Conservation (phyloP, 306 rosid species). For the Trifolium dubium region DNA sequence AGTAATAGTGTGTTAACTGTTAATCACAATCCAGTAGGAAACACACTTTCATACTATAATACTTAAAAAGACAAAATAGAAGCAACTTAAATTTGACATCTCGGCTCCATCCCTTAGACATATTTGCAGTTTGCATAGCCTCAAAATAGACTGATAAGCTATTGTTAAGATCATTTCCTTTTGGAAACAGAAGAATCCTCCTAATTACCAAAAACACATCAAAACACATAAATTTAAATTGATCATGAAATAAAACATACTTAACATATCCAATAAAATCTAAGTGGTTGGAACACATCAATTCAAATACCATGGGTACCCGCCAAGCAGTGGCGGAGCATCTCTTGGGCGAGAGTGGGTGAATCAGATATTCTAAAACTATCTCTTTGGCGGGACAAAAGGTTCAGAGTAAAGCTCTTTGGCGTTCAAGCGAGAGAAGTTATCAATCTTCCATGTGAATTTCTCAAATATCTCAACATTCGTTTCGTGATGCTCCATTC, state of each 20-base stretch:
- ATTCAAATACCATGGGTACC: slow-evolving; percentile 28
- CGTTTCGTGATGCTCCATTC: neutral
- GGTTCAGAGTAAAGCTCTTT: slow-evolving; percentile 4
- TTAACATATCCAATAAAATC: too few species aligned
- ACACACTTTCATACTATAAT: too few species aligned
- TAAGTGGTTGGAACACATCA: neutral
- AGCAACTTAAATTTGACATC: neutral
- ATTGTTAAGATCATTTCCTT: neutral
- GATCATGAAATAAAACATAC: too few species aligned
- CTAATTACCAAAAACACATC: neutral
- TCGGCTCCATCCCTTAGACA: neutral
- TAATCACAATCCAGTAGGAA: too few species aligned
- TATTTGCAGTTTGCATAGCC: neutral
- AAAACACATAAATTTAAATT: neutral
- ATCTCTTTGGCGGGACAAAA: too few species aligned
- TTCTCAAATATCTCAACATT: neutral
- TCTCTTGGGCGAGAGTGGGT: too few species aligned
- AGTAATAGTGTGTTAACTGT: too few species aligned
- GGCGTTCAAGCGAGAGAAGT: slow-evolving; percentile 6
- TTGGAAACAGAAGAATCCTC: neutral
- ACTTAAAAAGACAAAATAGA: neutral
- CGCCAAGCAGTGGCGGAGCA: too few species aligned
- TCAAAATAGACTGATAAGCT: neutral
- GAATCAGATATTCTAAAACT: too few species aligned
- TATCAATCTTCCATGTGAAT: slow-evolving; percentile 36